Conservation (phyloP, 202 grass and related monocot genomes). For the Setaria viridis region DNA sequence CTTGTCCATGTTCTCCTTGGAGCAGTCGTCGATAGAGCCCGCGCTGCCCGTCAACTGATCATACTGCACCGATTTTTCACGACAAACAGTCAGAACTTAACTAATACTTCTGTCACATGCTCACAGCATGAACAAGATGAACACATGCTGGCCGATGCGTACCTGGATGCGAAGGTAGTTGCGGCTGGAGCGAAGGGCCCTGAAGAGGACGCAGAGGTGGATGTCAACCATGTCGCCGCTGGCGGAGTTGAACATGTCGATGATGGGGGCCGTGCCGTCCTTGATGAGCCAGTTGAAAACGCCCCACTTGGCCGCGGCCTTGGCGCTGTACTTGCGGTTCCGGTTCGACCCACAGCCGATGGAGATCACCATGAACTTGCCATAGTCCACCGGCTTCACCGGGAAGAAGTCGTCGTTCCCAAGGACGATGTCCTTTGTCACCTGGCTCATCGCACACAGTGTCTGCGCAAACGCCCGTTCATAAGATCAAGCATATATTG, state of each 20-base stretch:
- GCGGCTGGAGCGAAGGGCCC: constrained; percentile 47
- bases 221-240: constrained; percentile 81
- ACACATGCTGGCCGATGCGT: neutral
- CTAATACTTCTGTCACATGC: neutral
- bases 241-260: constrained; percentile 72
- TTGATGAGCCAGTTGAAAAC: constrained; percentile 70
- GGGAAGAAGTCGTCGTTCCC: constrained; percentile 55
- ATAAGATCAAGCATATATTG: neutral
- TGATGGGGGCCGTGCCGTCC: constrained; percentile 48
- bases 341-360: constrained; percentile 64
- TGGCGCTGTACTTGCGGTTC: constrained; percentile 47
- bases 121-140: neutral
- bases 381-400: constrained; percentile 58
- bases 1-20: constrained; percentile 62
- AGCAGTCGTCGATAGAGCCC: constrained; percentile 58
- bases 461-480: constrained; percentile 40
- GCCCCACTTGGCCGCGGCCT: constrained; percentile 64
- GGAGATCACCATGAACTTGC: constrained; percentile 76
- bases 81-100: neutral
- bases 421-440: constrained; percentile 61
- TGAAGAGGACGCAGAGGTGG: constrained; percentile 71
- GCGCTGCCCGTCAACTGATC: constrained; percentile 57
- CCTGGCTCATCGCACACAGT: constrained; percentile 62
- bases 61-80: constrained; percentile 38
- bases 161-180: constrained; percentile 81